phyloP scores from a whole-genome alignment of 768 basidiomycete species.

The Lepiota brunneoincarnata region DNA sequence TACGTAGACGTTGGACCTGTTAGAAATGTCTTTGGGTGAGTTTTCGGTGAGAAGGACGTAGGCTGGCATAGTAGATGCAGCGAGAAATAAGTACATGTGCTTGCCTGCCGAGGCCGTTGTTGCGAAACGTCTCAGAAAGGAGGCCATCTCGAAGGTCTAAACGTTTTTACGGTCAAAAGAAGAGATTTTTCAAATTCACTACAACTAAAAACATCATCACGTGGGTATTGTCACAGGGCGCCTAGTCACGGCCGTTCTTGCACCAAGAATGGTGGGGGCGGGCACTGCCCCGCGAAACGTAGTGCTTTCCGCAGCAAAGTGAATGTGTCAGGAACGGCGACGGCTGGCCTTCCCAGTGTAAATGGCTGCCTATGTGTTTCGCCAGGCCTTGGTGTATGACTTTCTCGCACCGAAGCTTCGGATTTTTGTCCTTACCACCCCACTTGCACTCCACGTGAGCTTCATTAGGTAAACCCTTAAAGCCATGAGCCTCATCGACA shows the following conservation, averaged over 20 bases:
- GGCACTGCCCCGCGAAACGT: neutral
- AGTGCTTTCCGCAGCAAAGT: neutral
- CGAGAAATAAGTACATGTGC: conserved; percentile 32
- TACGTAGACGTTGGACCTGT: conserved; percentile 16
- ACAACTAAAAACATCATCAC: neutral
- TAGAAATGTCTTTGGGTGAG: neutral
- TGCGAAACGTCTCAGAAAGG: conserved; percentile 49
- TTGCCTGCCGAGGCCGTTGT: conserved; percentile 43
- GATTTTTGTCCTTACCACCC: too few relatives aligned
- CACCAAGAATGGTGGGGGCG: neutral
- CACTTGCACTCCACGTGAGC: too few relatives aligned
- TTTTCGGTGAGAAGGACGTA: conserved; percentile 27
- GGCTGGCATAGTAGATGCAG: conserved; percentile 27
- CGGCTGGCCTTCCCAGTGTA: neutral
- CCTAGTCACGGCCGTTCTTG: too few relatives aligned
- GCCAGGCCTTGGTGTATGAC: neutral
- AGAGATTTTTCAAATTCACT: too few relatives aligned
- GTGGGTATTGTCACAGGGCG: too few relatives aligned
- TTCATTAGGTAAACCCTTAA: too few relatives aligned
- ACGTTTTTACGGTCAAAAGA: too few relatives aligned
- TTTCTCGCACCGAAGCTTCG: too few relatives aligned
- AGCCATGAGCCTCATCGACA: too few relatives aligned
- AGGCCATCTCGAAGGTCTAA: conserved; percentile 46
- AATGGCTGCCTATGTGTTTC: neutral
- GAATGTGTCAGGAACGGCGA: neutral